Evolutionary conservation across 371 early-diverging fungal species (phyloP), one percentile per base, ranked within the genome.

Genomic region (Homolaphlyctis polyrhiza): DNA sequence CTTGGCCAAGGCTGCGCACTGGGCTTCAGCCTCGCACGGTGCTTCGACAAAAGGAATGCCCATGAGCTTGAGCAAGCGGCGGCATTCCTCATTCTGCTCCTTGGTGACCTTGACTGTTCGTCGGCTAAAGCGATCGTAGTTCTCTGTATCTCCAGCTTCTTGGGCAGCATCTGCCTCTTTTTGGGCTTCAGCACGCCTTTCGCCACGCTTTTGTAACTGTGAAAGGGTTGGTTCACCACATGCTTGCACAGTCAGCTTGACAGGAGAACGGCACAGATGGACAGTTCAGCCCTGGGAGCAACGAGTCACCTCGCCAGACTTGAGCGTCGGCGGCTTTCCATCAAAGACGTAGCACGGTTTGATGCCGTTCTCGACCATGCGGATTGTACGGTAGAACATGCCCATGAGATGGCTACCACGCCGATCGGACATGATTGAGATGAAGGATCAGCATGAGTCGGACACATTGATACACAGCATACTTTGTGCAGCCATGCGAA

Each of bases 21-120:
- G 98, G 1, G 99, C 99, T 73, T 99, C 99, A 2, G 99, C 99
- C 81, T 99, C 99, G 71, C 95, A 92, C 6, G 99, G 99, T 3
- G 99, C 99, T 45, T 91, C 92, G 3, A 97, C 82, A 73, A 88
- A 93, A 2, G 99, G 99, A 39, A 99, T 89, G 18, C 99, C 99
- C 94, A 99, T 96, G n/a, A 94, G 75, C 60, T 78, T 84, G 27
- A 99, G 78, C 27, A 99, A 70, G 57, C 85, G 84, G 70, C 94
- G 91, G 71, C 98, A 97, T 63, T 99, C 99, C 29, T 90, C 91
- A 63, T 96, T 96, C 73, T 99, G 99, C 72, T 94, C 88, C 34
- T 83, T 82, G 2, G 97, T 95, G 29, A 97, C 98, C 72, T 92
- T 94, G 62, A 98, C 94, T 0, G 94, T 89, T 57, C 99, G 87